Evolutionary conservation across 139 green algal genomes (phyloP), one percentile per base, ranked within the genome.

Genomic region (Spirogloea muscicola): DNA sequence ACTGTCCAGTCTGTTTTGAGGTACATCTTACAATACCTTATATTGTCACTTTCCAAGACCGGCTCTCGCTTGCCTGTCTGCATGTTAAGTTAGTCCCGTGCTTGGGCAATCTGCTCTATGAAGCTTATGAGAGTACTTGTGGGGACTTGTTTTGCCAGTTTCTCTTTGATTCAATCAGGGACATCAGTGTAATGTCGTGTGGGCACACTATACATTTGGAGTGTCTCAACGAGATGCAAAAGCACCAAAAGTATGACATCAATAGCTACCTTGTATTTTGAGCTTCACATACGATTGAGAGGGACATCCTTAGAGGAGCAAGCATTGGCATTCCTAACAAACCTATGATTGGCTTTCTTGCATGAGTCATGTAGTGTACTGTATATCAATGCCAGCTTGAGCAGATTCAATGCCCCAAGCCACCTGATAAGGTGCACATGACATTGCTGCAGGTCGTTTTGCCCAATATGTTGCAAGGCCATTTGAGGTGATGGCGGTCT

Each of bases 171-270:
- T 89, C 74, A 36, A 83, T 92, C 25, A 82, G 86, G 60, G 84
- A 89, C 16, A 95, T 91, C 55, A 87, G 84, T 18, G 91, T 97
- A 49, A 86, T 97, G 58, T n/a, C 29, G 46, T 97, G 93, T 59
- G 92, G 92, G 0, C 93, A 97, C 85, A 96, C 91, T 33, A 94
- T 97, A 41, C 92, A 97, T 82, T 74, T 86, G 49, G 63, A 80
- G 29, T 94, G 89, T 66, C 52, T 91, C n/a, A 58, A 83, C 69
- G 61, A 83, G 61, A 58, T 83, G 36, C 41, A 31, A n/a, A 57
- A 42, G n/a, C 55, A 80, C 41, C n/a, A 27, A 39, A 71, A 55
- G 84, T 82, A 40, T 77, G 71, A 64, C 6, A 52, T 10, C 60
- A 59, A 69, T 10, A 58, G 21, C 40, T 13, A 10, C 25, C 39